Conservation (phyloP, 305 asterid genomes). For the Fraxinus nigra region DNA sequence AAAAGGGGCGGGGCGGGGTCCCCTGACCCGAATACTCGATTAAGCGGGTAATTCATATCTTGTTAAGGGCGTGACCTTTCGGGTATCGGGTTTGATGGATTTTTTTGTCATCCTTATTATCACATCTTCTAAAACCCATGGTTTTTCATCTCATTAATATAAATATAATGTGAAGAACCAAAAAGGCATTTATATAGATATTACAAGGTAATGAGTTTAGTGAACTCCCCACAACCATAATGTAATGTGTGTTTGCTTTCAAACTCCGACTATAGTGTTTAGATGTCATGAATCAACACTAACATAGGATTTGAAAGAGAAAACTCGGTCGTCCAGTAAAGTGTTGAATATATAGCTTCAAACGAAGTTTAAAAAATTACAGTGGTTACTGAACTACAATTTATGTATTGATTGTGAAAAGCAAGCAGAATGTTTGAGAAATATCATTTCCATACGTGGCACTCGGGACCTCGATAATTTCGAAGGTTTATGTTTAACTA, state of each 20-base stretch:
- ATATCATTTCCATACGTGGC: neutral
- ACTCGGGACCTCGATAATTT: neutral
- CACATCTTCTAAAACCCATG: neutral
- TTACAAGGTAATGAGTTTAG: neutral
- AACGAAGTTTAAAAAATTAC: too few species aligned
- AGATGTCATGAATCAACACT: neutral
- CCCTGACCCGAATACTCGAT: too few species aligned
- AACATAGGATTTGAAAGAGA: neutral
- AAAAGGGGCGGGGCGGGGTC: too few species aligned
- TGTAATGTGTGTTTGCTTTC: neutral
- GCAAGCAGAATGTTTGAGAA: neutral
- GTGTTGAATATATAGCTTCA: neutral
- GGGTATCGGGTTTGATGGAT: too few species aligned
- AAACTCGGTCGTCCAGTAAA: too few species aligned
- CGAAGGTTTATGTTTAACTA: neutral
- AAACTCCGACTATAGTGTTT: neutral
- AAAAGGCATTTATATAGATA: neutral
- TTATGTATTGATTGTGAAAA: neutral
- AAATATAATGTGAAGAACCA: neutral
- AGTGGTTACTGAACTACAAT: neutral
- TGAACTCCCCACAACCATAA: neutral
- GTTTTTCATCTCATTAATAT: neutral
- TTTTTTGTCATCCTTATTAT: too few species aligned
- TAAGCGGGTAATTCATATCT: too few species aligned
- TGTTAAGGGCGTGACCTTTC: too few species aligned